A percentile compares a stretch with the other conserved stretches of the same genome.
These are phyloP conservation scores for Tuber umbilicatum DNA, from an alignment of 495 filamentous ascomycete species.

Conservation along the genomic window DNA sequence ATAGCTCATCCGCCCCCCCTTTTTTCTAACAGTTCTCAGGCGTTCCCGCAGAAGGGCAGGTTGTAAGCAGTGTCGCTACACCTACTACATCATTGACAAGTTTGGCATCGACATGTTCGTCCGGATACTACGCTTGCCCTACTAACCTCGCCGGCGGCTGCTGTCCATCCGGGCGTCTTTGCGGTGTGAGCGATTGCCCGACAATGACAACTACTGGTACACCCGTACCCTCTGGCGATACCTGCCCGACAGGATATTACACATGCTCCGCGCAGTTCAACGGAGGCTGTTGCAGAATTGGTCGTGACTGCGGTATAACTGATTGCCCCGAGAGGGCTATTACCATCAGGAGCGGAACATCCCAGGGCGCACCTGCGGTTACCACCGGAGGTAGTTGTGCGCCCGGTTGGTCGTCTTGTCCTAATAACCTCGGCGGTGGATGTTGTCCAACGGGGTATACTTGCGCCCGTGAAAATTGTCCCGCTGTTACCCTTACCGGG, in stretches of 20 bases:
- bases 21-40: not conserved
- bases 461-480: constrained; percentile 65
- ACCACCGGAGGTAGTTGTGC: constrained; percentile 51
- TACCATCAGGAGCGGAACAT: constrained; percentile 60
- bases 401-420: constrained; percentile 70
- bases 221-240: constrained; percentile 36
- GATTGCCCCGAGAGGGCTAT: constrained; percentile 58
- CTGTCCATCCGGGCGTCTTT: constrained; percentile 45
- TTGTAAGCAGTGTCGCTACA: constrained; percentile 7
- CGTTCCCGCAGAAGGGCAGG: not conserved
- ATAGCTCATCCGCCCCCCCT: not conserved
- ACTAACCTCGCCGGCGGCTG: constrained; percentile 52
- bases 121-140: constrained; percentile 54
- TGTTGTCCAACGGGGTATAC: constrained; percentile 72
- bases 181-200: constrained; percentile 40
- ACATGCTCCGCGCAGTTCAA: constrained; percentile 60
- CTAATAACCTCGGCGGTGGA: constrained; percentile 57
- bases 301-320: constrained; percentile 67
- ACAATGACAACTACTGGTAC: constrained; percentile 44
- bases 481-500: constrained; percentile 26
- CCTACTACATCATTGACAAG: constrained; percentile 42
- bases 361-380: constrained; percentile 46
- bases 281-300: constrained; percentile 68
- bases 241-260: constrained; percentile 65
- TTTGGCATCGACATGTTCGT: constrained; percentile 47